These are phyloP conservation scores for Tagetes erecta DNA, from an alignment of 129 eudicot species.

Conservation along the genomic window DNA sequence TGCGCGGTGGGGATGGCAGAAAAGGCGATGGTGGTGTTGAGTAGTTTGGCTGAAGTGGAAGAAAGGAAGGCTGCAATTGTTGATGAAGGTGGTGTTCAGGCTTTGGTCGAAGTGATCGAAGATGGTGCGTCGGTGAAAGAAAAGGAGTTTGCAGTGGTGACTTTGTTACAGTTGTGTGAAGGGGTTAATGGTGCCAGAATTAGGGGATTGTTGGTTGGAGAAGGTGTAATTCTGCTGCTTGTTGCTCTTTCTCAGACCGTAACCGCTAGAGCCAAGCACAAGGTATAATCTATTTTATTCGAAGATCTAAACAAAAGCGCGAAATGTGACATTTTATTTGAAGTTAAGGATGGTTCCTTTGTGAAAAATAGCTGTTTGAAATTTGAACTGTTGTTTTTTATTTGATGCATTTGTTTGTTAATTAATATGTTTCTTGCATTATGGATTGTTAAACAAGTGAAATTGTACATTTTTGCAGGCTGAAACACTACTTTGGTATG, in stretches of 20 bases:
- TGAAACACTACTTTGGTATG: too few relatives aligned
- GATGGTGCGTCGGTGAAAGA: slow-evolving; percentile 68
- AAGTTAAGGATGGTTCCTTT: too few relatives aligned
- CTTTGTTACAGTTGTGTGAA: slow-evolving; percentile 58
- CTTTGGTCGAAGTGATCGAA: slow-evolving; percentile 77
- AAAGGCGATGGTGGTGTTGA: slow-evolving; percentile 86
- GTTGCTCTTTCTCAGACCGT: slow-evolving; percentile 88
- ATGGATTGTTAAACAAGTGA: too few relatives aligned
- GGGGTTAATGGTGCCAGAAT: slow-evolving; percentile 49
- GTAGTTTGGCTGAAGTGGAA: slow-evolving; percentile 63
- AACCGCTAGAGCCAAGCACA: slow-evolving; percentile 79
- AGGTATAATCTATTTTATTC: slow-evolving; percentile 67
- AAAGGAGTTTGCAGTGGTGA: slow-evolving; percentile 81
- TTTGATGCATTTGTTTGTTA: too few relatives aligned
- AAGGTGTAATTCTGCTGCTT: slow-evolving; percentile 90
- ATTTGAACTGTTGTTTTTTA: too few relatives aligned
- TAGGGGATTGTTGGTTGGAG: slow-evolving; percentile 78
- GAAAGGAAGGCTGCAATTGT: slow-evolving; percentile 62
- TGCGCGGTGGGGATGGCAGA: slow-evolving; percentile 78
- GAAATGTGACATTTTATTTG: too few relatives aligned
- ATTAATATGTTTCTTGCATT: too few relatives aligned
- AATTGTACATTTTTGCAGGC: too few relatives aligned
- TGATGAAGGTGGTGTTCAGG: slow-evolving; percentile 74
- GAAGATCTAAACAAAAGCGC: too few relatives aligned
- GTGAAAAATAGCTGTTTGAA: too few relatives aligned